These are phyloP conservation scores for Thielaviopsis musarum DNA, from an alignment of 2,329 filamentous ascomycete genomes.

Conservation along the genomic window DNA sequence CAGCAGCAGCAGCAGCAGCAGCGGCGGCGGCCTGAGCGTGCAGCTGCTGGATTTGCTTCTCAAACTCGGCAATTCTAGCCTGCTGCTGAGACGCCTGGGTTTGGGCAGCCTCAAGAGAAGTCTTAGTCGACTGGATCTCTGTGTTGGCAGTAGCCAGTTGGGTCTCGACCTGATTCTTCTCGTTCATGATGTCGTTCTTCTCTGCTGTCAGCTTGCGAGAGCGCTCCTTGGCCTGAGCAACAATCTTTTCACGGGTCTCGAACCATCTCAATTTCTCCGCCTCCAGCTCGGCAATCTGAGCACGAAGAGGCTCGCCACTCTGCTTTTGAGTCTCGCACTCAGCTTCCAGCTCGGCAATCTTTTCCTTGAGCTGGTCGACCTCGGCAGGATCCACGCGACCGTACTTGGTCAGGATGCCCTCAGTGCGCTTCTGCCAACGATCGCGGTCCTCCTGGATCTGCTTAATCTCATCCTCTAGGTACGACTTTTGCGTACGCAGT, in stretches of 20 bases:
- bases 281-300: constrained; percentile 37
- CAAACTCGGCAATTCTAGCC: constrained; percentile 27
- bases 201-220: constrained; percentile 37
- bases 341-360: constrained; percentile 46
- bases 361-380: constrained; percentile 73
- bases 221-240: constrained; percentile 47
- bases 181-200: constrained; percentile 33
- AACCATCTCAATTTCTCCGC: constrained; percentile 38
- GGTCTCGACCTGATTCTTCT: constrained; percentile 35
- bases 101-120: constrained; percentile 19
- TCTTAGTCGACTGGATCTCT: constrained; percentile 37
- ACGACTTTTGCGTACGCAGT: constrained; percentile 63
- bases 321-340: constrained; percentile 43
- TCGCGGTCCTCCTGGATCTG: constrained; percentile 83
- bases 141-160: constrained; percentile 29
- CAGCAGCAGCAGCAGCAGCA: not conserved
- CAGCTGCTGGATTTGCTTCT: constrained; percentile 24
- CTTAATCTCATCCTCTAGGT: constrained; percentile 74
- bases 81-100: constrained; percentile 23
- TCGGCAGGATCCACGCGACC: constrained; percentile 89
- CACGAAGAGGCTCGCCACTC: constrained; percentile 33
- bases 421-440: constrained; percentile 86
- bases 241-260: constrained; percentile 33
- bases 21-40: constrained; percentile 18
- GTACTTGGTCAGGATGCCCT: constrained; percentile 91